Evolutionary conservation across 2,329 filamentous ascomycete species (phyloP), one percentile per base, ranked within the genome.

Genomic region (Penicillium sp.): DNA sequence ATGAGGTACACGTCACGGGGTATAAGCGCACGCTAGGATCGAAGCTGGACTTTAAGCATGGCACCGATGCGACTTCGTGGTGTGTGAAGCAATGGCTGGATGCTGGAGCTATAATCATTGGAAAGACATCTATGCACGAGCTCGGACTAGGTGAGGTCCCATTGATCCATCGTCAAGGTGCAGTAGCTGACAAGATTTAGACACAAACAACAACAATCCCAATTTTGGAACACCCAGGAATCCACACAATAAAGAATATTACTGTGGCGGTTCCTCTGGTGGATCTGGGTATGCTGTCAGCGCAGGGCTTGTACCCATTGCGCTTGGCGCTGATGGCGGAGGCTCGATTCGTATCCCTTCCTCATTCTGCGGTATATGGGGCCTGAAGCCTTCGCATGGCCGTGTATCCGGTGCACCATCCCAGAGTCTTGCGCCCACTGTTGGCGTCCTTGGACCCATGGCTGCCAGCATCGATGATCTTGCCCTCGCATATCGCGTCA

Each of bases 171-270:
- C 7, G 7, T 32, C 14, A 10, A 18, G 7, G 23, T 38, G 10
- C 23, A 18, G 27, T 32, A 36, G 11, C 45, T 58, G 44, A 56
- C 47, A 23, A 44, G 45, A 50, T 34, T 11, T 51, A 75, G 88
- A 94, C 65, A 90, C 88, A 0, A 91, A 83, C n/a, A 91, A 91
- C 60, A 91, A 91, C 70, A 96, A 96, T 66, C 83, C 85, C 6
- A 80, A 78, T 36, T 86, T 84, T 67, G 90, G 90, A 35, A 91
- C 89, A 0, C 88, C 90, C 0, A 79, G 83, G 16, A 94, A 95
- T 71, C 91, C 89, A 61, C 83, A 89, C 71, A 92, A 93, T 72
- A 77, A 79, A 16, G 71, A 79, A 3, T 94, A 91, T 77, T 95
- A 91, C 69, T 85, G 88, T 4, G 90, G 90, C 44, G 90, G 90